Evolutionary conservation across 306 rosid genomes (phyloP).

Genomic region (Castanea sativa): DNA sequence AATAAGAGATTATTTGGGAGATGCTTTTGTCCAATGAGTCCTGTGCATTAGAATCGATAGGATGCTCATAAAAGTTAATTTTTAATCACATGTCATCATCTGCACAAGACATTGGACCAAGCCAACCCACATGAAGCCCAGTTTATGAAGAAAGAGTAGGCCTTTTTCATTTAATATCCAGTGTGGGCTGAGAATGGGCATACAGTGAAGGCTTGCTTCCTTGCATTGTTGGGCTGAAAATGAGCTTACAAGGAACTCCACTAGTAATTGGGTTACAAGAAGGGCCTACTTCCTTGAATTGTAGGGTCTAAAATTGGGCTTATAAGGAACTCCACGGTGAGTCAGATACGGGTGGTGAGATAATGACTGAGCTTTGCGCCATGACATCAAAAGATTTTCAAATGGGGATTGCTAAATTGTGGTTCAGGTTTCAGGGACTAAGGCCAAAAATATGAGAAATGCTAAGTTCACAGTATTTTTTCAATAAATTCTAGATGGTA

Average conservation of each 20-base stretch:
- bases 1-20: too few relatives aligned
- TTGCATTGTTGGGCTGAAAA: background rate
- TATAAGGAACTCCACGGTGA: background rate
- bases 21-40: too few relatives aligned
- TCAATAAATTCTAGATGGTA: rapidly evolving
- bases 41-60: rapidly evolving
- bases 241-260: background rate
- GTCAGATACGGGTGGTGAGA: too few relatives aligned
- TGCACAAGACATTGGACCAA: too few relatives aligned
- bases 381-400: too few relatives aligned
- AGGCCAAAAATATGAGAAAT: too few relatives aligned
- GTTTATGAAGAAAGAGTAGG: background rate
- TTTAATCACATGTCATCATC: too few relatives aligned
- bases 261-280: background rate
- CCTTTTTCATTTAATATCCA: background rate
- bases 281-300: background rate
- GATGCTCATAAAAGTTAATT: rapidly evolving
- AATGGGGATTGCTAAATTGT: too few relatives aligned
- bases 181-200: background rate
- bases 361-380: too few relatives aligned
- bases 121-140: background rate
- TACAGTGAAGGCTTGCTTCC: background rate
- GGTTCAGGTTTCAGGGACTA: too few relatives aligned
- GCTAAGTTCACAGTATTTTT: rapidly evolving
- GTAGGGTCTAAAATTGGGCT: background rate